Evolutionary conservation across 495 filamentous ascomycete species (phyloP).

Genomic region (Aspergillus conjunctus): DNA sequence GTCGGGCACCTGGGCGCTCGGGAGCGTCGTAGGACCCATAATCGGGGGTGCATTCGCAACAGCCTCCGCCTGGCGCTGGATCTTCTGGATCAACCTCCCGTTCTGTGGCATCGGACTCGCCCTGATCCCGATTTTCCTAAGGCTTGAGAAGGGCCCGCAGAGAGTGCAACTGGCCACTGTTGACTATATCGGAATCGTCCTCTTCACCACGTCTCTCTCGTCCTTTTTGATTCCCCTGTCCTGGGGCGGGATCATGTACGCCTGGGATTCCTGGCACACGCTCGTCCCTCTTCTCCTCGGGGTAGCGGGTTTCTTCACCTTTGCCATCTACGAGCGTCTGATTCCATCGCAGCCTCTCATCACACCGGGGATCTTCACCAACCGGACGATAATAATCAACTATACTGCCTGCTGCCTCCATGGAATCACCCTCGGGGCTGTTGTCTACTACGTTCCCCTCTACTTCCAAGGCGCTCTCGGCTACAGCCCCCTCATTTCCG

Average conservation of each 20-base stretch:
- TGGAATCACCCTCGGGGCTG: conserved; percentile 51
- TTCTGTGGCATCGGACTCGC: conserved; percentile 50
- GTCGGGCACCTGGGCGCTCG: conserved; percentile 25
- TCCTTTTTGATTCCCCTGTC: conserved; percentile 54
- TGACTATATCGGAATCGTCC: conserved; percentile 57
- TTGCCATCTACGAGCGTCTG: conserved; percentile 22
- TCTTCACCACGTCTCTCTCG: conserved; percentile 49
- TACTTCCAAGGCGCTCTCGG: conserved; percentile 56
- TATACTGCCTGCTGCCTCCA: conserved; percentile 49
- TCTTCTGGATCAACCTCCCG: conserved; percentile 68
- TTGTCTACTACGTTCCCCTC: conserved; percentile 50
- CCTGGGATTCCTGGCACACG: conserved; percentile 53
- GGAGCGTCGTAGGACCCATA: conserved; percentile 36
- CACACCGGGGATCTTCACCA: conserved; percentile 47
- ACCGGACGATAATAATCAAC: conserved; percentile 43
- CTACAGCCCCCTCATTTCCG: conserved; percentile 45
- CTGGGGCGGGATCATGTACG: conserved; percentile 56
- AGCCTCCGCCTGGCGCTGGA: conserved; percentile 46
- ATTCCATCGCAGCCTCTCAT: conserved; percentile 50
- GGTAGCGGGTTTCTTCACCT: conserved; percentile 14
- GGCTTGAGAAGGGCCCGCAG: conserved; percentile 20
- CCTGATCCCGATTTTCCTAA: conserved; percentile 51
- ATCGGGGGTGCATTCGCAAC: conserved; percentile 29
- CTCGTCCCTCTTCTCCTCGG: conserved; percentile 41
- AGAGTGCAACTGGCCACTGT: conserved; percentile 37